Percentiles rank a stretch among this genome's conserved stretches.
phyloP scores from a whole-genome alignment of 2,329 filamentous ascomycete genomes.

The Sclerotiophoma versabilis region DNA sequence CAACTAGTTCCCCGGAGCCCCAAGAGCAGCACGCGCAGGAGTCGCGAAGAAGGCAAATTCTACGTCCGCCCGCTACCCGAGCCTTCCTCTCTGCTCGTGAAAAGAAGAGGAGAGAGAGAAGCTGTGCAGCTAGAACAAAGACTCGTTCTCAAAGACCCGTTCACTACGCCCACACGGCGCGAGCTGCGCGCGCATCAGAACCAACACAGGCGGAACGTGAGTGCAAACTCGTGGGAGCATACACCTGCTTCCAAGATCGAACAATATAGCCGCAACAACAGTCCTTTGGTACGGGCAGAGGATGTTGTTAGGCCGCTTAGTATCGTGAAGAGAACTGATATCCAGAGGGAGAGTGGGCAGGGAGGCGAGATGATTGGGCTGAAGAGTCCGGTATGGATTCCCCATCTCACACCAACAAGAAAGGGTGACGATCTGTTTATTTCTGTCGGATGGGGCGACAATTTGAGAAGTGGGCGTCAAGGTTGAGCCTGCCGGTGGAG shows the following conservation, averaged over 20 bases:
- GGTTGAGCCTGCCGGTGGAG: not conserved
- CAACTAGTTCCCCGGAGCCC: conserved; percentile 53
- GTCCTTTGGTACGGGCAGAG: conserved; percentile 33
- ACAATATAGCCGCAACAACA: conserved; percentile 24
- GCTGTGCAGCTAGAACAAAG: conserved; percentile 45
- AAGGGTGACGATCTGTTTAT: conserved; percentile 70
- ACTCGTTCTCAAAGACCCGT: conserved; percentile 33
- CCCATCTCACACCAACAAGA: conserved; percentile 70
- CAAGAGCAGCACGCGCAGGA: conserved; percentile 5
- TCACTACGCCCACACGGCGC: conserved; percentile 36
- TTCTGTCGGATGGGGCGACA: conserved; percentile 42
- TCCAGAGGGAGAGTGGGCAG: not conserved
- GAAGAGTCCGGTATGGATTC: conserved; percentile 65
- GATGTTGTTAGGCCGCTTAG: conserved; percentile 37
- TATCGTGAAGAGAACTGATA: conserved; percentile 21
- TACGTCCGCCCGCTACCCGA: conserved; percentile 9
- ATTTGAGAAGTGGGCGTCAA: not conserved
- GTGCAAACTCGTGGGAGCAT: conserved; percentile 25
- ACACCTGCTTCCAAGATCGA: conserved; percentile 28
- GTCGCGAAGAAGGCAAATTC: conserved; percentile 3
- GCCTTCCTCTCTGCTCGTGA: conserved; percentile 46
- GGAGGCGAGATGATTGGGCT: conserved; percentile 32
- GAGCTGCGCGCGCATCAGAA: conserved; percentile 10
- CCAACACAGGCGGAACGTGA: conserved; percentile 28
- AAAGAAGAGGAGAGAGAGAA: conserved; percentile 45